Evolutionary conservation across 371 early-diverging fungal species (phyloP), one percentile per base, ranked within the genome.

Genomic region (Capillidium heterosporum): DNA sequence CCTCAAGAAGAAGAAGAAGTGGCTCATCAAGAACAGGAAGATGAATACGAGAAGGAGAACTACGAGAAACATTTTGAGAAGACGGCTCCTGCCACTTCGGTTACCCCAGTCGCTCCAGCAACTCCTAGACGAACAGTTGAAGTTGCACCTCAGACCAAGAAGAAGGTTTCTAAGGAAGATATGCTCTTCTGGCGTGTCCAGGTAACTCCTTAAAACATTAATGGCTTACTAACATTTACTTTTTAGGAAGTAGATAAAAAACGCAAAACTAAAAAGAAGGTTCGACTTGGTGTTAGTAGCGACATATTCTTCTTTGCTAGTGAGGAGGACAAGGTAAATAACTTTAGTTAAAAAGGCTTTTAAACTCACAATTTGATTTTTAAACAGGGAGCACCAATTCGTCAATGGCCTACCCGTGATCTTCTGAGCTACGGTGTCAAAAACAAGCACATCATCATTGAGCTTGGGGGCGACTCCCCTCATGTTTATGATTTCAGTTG

Each of bases 181-280:
- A 48, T 58, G 48, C n/a, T 31, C 10, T 49, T 28, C 24, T 58
- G 58, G 58, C 19, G 35, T 19, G 58, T 58, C 39, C 39, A 40
- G 40, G 58, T 58, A 58, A 32, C 35, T 57, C 2, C n/a, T 17
- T 43, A 29, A 42, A 43, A 10, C 13, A 27, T 28, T 13, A 44
- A 5, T 56, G 15, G 21, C n/a, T 23, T 3, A 29, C 40, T 19
- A 10, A 10, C 7, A 41, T 7, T 31, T 10, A 24, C 44, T 29
- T 1, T 19, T 17, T n/a, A 79, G 62, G 82, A 82, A 60, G 63
- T 71, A 7, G 79, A 76, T 57, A 84, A 84, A 64, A 82, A 84
- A 59, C 85, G 85, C 62, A 85, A 84, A 64, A 78, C 75, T 63
- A 84, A 82, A 58, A 75, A 71, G 58, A 80, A 80, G 60, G 82